A percentile compares a stretch with the other conserved stretches of the same genome.
Conservation (phyloP, 2,329 filamentous ascomycete genomes). For the Trichophyton schoenleinii region DNA sequence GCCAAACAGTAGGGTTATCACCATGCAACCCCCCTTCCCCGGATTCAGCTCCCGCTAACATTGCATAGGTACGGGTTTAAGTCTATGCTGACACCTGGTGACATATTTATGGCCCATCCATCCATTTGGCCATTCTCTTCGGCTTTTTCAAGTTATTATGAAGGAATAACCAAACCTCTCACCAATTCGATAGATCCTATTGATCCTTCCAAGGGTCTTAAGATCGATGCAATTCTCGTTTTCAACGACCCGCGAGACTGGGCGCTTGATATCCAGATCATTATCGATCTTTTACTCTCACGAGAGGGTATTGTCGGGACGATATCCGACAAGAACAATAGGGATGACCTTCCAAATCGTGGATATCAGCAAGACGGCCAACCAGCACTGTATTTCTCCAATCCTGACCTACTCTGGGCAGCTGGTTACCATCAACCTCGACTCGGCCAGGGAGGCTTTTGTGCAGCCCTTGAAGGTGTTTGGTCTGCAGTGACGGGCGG, state of each 20-base stretch:
- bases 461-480: constrained; percentile 65
- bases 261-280: constrained; percentile 77
- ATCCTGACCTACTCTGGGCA: constrained; percentile 83
- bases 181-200: constrained; percentile 25
- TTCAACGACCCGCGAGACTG: constrained; percentile 96
- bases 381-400: constrained; percentile 73
- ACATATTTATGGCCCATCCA: constrained; percentile 63
- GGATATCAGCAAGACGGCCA: constrained; percentile 78
- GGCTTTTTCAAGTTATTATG: constrained; percentile 51
- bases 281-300: constrained; percentile 72
- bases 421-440: constrained; percentile 73
- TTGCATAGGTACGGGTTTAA: constrained; percentile 55
- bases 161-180: constrained; percentile 29
- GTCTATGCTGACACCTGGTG: constrained; percentile 71
- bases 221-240: constrained; percentile 81
- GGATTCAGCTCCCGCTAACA: not conserved
- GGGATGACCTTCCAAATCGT: constrained; percentile 49
- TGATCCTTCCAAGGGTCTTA: constrained; percentile 44
- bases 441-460: constrained; percentile 83
- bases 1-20: constrained; percentile 46
- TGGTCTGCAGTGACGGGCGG: constrained; percentile 61
- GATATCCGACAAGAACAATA: constrained; percentile 58
- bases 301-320: constrained; percentile 69
- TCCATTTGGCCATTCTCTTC: constrained; percentile 73
- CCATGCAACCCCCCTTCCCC: not conserved